Conservation (phyloP, 2,329 filamentous ascomycete genomes). For the Stemphylium beticola region DNA sequence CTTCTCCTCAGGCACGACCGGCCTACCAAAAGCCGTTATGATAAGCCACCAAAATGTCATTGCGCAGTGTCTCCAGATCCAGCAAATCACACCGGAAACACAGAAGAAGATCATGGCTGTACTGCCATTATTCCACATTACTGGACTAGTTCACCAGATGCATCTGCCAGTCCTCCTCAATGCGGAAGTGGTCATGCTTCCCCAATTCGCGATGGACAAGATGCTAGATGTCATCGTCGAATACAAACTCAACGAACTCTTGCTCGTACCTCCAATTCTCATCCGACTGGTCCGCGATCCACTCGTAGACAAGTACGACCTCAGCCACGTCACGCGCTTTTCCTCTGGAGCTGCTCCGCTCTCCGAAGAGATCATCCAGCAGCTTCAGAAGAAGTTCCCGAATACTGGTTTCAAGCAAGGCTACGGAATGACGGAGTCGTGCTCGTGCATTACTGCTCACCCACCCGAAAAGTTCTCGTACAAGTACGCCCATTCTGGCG, state of each 20-base stretch:
- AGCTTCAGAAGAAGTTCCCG: conserved; percentile 63
- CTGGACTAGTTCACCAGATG: conserved; percentile 54
- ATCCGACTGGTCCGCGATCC: conserved; percentile 66
- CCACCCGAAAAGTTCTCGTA: conserved; percentile 63
- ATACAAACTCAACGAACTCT: conserved; percentile 58
- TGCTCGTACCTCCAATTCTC: conserved; percentile 63
- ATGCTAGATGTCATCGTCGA: conserved; percentile 57
- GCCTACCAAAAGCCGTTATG: conserved; percentile 47
- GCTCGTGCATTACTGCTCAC: conserved; percentile 67
- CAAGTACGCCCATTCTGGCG: conserved; percentile 63
- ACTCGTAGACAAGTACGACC: conserved; percentile 62
- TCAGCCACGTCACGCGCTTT: conserved; percentile 62
- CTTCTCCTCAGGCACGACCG: conserved; percentile 47
- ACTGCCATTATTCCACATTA: conserved; percentile 46
- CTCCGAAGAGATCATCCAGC: conserved; percentile 63
- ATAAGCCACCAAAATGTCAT: conserved; percentile 48
- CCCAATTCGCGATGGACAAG: conserved; percentile 63
- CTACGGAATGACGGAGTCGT: conserved; percentile 73
- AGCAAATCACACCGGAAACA: conserved; percentile 50
- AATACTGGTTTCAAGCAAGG: conserved; percentile 68
- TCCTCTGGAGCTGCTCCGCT: conserved; percentile 67
- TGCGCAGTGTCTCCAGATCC: conserved; percentile 65
- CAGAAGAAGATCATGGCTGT: conserved; percentile 50
- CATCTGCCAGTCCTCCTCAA: conserved; percentile 69
- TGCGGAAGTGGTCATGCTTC: conserved; percentile 70